Percentiles rank a stretch among this genome's conserved stretches.
Conservation (phyloP, 1,139 yeast genomes). For the Nakaseomyces sp. region DNA sequence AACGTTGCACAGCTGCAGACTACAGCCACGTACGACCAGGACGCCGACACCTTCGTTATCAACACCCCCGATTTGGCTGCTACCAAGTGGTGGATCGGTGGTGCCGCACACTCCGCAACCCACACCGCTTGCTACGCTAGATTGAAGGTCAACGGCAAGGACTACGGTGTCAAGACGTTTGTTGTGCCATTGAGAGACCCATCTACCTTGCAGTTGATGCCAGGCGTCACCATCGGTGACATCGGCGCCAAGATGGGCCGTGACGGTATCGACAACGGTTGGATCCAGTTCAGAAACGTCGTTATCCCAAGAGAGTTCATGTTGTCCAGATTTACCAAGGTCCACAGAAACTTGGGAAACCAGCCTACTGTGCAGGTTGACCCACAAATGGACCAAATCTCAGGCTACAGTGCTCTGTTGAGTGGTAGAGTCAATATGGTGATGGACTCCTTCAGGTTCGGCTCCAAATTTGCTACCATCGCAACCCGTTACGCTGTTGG, state of each 20-base stretch:
- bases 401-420: conserved; percentile 70
- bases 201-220: conserved; percentile 52
- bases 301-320: conserved; percentile 75
- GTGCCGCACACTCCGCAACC: conserved; percentile 90
- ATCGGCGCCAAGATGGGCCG: conserved; percentile 91
- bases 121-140: conserved; percentile 79
- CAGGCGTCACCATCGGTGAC: conserved; percentile 82
- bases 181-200: conserved; percentile 81
- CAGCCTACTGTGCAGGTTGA: conserved; percentile 50
- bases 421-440: conserved; percentile 91
- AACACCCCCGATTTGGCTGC: conserved; percentile 88
- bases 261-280: conserved; percentile 78
- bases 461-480: conserved; percentile 72
- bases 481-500: conserved; percentile 85
- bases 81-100: conserved; percentile 98
- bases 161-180: conserved; percentile 84
- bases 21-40: conserved; percentile 70
- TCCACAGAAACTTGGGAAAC: conserved; percentile 47
- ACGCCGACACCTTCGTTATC: conserved; percentile 58
- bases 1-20: conserved; percentile 90
- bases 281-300: conserved; percentile 83
- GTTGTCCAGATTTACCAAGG: conserved; percentile 74
- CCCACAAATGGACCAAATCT: conserved; percentile 69
- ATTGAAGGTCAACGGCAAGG: conserved; percentile 69
- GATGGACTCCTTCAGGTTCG: conserved; percentile 68